Conservation (phyloP, 2,329 filamentous ascomycete genomes). For the Lasiodiplodia theobromae region DNA sequence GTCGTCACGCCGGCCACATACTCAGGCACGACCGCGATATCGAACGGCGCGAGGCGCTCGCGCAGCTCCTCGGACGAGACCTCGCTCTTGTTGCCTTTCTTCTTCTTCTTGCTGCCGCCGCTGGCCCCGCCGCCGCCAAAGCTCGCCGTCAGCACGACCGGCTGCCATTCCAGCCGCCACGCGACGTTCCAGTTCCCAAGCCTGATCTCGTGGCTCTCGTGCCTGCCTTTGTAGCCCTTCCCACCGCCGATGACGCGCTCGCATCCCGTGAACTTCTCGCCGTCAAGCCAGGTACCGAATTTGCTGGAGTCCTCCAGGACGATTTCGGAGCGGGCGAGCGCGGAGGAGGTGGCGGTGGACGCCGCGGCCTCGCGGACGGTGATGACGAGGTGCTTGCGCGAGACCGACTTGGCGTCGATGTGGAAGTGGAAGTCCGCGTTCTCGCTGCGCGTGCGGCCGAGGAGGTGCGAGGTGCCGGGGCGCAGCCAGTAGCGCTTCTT, state of each 20-base stretch:
- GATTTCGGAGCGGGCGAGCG: slow-evolving; percentile 70
- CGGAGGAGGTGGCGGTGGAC: not conserved
- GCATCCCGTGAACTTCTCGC: slow-evolving; percentile 69
- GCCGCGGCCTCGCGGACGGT: slow-evolving; percentile 71
- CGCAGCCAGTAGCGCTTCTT: slow-evolving; percentile 82
- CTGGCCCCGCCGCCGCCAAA: not conserved
- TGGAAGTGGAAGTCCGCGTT: slow-evolving; percentile 48
- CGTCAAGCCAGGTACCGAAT: slow-evolving; percentile 81
- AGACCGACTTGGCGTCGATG: slow-evolving; percentile 80
- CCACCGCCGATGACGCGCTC: slow-evolving; percentile 40
- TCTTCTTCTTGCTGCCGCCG: not conserved
- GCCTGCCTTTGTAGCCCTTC: slow-evolving; percentile 32
- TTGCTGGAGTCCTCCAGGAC: slow-evolving; percentile 84
- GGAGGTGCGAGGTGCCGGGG: slow-evolving; percentile 83
- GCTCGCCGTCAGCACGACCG: slow-evolving; percentile 3
- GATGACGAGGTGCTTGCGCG: slow-evolving; percentile 85
- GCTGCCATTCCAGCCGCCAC: slow-evolving; percentile 58
- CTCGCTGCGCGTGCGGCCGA: slow-evolving; percentile 73
- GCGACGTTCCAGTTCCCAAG: slow-evolving; percentile 73
- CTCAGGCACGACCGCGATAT: slow-evolving; percentile 82
- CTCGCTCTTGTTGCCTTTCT: not conserved
- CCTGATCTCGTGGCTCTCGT: slow-evolving; percentile 68
- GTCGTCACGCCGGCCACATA: slow-evolving; percentile 77
- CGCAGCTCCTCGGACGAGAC: slow-evolving; percentile 57
- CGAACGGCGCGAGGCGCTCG: slow-evolving; percentile 77